These are phyloP conservation scores for Polychaeton citri DNA, from an alignment of 2,329 filamentous ascomycete species.

Conservation along the genomic window DNA sequence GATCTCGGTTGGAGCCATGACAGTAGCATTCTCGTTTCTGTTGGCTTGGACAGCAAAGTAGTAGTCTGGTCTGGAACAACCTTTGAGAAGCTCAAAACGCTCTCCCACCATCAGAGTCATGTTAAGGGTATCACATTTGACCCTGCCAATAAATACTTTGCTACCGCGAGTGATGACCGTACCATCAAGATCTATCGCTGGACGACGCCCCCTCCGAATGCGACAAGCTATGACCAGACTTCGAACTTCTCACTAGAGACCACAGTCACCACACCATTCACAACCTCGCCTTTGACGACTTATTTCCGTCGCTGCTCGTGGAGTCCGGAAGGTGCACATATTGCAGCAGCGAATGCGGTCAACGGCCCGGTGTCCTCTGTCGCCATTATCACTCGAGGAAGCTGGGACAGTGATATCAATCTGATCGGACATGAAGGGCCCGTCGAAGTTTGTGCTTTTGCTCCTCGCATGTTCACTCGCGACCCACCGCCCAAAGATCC, in stretches of 20 bases:
- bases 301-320: slow-evolving; percentile 95
- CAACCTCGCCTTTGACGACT: slow-evolving; percentile 83
- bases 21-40: slow-evolving; percentile 88
- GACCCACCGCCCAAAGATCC: slow-evolving; percentile 40
- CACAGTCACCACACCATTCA: slow-evolving; percentile 79
- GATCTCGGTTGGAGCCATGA: slow-evolving; percentile 95
- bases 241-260: slow-evolving; percentile 93
- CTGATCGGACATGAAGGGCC: slow-evolving; percentile 94
- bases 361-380: slow-evolving; percentile 96
- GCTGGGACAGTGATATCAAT: slow-evolving; percentile 95
- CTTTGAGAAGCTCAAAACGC: slow-evolving; percentile 92
- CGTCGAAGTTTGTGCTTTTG: slow-evolving; percentile 94
- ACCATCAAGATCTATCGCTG: slow-evolving; percentile 96
- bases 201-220: slow-evolving; percentile 78
- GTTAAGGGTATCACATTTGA: slow-evolving; percentile 99
- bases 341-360: slow-evolving; percentile 90
- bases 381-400: slow-evolving; percentile 81
- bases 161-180: slow-evolving; percentile 91
- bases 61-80: slow-evolving; percentile 97
- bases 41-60: slow-evolving; percentile 92
- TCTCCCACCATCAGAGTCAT: slow-evolving; percentile 88
- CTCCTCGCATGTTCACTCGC: slow-evolving; percentile 71
- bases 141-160: slow-evolving; percentile 97
- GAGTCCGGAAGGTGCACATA: slow-evolving; percentile 95
- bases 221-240: slow-evolving; percentile 85